Evolutionary conservation across 2,329 filamentous ascomycete species (phyloP).

Genomic region (Phialemonium atrogriseum): DNA sequence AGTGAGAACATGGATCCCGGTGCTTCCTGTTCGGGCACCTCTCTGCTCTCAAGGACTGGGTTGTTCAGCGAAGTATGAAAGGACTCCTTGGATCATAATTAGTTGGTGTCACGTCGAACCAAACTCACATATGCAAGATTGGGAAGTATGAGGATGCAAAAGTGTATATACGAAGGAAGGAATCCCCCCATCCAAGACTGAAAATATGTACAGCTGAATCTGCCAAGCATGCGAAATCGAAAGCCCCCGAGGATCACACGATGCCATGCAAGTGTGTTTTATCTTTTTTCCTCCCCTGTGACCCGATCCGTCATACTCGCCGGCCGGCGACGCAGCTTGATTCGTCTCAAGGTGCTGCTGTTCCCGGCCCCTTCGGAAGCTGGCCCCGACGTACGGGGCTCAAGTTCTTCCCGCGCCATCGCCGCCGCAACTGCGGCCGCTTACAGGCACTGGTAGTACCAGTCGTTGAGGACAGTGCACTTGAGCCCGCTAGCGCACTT

Average conservation of each 20-base stretch:
- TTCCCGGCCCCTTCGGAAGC: background rate
- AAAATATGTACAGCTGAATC: constrained; percentile 4
- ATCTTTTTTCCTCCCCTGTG: too few species aligned
- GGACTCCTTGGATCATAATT: too few species aligned
- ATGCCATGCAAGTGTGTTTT: constrained; percentile 3
- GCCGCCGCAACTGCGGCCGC: too few species aligned
- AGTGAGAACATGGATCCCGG: too few species aligned
- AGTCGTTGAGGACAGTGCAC: constrained; percentile 24
- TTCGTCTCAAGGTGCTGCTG: background rate
- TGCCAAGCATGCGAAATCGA: background rate
- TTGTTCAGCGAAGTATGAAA: too few species aligned
- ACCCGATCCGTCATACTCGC: background rate
- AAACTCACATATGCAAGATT: too few species aligned
- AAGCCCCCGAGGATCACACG: background rate
- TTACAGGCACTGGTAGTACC: constrained; percentile 28
- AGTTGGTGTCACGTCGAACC: too few species aligned
- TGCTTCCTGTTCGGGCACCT: too few species aligned
- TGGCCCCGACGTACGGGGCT: background rate
- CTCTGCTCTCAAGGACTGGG: too few species aligned
- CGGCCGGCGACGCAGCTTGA: background rate
- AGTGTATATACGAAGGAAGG: constrained; percentile 3
- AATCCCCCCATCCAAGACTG: constrained; percentile 2
- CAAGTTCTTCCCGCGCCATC: background rate
- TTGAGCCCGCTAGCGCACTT: constrained; percentile 20
- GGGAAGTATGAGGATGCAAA: background rate